phyloP scores from a whole-genome alignment of 140 eudicot genomes.

The Bidens hawaiensis region DNA sequence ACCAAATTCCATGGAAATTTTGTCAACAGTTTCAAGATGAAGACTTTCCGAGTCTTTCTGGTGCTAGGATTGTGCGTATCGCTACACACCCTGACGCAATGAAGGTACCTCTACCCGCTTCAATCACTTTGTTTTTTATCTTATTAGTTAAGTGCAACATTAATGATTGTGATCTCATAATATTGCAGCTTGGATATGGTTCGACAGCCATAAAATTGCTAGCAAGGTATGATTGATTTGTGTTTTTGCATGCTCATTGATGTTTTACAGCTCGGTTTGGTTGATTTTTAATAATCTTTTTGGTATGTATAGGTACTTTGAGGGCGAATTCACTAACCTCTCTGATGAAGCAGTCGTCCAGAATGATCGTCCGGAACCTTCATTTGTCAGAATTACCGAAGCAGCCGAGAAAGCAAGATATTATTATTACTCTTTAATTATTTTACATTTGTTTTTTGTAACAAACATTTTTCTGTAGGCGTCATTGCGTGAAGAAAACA shows the following conservation, averaged over 20 bases:
- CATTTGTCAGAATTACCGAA: too few relatives aligned
- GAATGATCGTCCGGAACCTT: slow-evolving; percentile 37
- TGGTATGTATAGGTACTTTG: slow-evolving; percentile 84
- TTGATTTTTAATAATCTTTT: too few relatives aligned
- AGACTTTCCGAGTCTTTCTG: too few relatives aligned
- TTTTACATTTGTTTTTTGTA: slow-evolving; percentile 7
- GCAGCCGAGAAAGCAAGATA: slow-evolving; percentile 73
- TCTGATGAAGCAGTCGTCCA: slow-evolving; percentile 73
- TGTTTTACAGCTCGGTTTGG: too few relatives aligned
- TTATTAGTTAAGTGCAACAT: not conserved
- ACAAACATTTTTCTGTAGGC: slow-evolving; percentile 37
- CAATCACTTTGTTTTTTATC: not conserved
- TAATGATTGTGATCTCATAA: slow-evolving; percentile 1
- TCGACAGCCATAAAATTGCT: slow-evolving; percentile 79
- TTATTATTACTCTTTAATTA: not conserved
- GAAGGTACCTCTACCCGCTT: slow-evolving; percentile 45
- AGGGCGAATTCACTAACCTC: slow-evolving; percentile 71
- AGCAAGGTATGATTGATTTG: slow-evolving; percentile 56
- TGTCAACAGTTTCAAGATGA: slow-evolving; percentile 81
- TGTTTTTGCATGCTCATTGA: not conserved
- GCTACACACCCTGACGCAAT: slow-evolving; percentile 97
- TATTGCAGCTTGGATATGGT: slow-evolving; percentile 89
- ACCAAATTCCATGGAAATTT: slow-evolving; percentile 97
- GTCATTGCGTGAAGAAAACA: slow-evolving; percentile 83
- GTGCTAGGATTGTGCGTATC: too few relatives aligned